Percentiles rank a stretch among this genome's conserved stretches.
Conservation (phyloP, 345 rosid species). For the Cardamine occulta region DNA sequence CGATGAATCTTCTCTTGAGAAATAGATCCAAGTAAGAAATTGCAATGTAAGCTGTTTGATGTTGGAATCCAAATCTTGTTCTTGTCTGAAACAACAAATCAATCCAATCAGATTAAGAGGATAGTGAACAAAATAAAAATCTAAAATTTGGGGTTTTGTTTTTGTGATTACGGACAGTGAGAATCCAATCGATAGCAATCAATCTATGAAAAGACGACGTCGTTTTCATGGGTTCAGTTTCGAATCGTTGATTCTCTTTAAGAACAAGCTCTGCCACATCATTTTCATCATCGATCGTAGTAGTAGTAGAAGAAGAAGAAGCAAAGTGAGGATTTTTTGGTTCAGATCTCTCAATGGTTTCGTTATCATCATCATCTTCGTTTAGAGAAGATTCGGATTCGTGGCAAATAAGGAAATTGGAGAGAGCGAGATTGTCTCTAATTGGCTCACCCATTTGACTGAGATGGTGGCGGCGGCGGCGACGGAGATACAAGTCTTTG, state of each 20-base stretch:
- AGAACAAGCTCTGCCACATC: slow-evolving; percentile 47
- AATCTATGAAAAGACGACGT: slow-evolving; percentile 51
- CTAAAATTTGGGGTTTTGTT: neutral
- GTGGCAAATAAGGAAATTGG: slow-evolving; percentile 60
- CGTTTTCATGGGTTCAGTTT: slow-evolving; percentile 33
- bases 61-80: slow-evolving; percentile 63
- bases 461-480: neutral
- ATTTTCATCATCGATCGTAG: slow-evolving; percentile 51
- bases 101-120: neutral
- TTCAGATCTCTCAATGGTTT: slow-evolving; percentile 32
- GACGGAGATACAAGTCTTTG: slow-evolving; percentile 8
- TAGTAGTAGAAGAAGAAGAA: too few species aligned
- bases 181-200: slow-evolving; percentile 78
- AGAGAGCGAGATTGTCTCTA: slow-evolving; percentile 43
- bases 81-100: slow-evolving; percentile 53
- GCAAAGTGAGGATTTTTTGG: slow-evolving; percentile 13
- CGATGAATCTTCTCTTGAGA: slow-evolving; percentile 61
- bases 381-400: slow-evolving; percentile 54
- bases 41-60: slow-evolving; percentile 73
- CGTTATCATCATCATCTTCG: slow-evolving; percentile 36
- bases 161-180: slow-evolving; percentile 53
- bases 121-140: neutral
- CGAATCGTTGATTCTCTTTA: slow-evolving; percentile 44
- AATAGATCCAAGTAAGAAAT: slow-evolving; percentile 73
- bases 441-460: slow-evolving; percentile 48